Evolutionary conservation across 2,329 filamentous ascomycete species (phyloP).

Genomic region (Torrubiella hemipterigena): DNA sequence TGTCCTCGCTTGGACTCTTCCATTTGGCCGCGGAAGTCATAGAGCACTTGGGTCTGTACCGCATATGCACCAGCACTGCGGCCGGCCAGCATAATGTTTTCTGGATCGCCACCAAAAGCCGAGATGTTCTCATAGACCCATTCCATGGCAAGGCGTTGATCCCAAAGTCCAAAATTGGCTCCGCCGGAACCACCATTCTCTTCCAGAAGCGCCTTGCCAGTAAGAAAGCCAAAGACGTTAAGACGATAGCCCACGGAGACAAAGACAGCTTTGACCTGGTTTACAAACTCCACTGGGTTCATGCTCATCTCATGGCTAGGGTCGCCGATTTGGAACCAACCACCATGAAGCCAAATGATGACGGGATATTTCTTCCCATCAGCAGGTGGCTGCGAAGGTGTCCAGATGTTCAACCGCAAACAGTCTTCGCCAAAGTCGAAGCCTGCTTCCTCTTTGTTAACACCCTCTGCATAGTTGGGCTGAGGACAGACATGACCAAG

Average conservation of each 20-base stretch:
- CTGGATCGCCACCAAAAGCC: slow-evolving; percentile 30
- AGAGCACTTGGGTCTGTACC: slow-evolving; percentile 26
- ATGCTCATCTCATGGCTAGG: slow-evolving; percentile 27
- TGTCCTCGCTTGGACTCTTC: slow-evolving; percentile 7
- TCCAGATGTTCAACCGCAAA: slow-evolving; percentile 33
- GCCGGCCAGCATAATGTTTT: slow-evolving; percentile 31
- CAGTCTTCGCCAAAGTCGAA: slow-evolving; percentile 29
- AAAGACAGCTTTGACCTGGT: slow-evolving; percentile 24
- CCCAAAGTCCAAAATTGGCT: slow-evolving; percentile 30
- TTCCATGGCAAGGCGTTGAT: slow-evolving; percentile 35
- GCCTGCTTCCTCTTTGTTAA: slow-evolving; percentile 13
- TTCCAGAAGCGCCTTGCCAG: slow-evolving; percentile 21
- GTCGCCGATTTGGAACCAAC: slow-evolving; percentile 34
- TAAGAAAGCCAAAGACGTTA: slow-evolving; percentile 36
- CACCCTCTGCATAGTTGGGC: slow-evolving; percentile 15
- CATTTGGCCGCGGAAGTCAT: slow-evolving; percentile 18
- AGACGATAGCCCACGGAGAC: slow-evolving; percentile 35
- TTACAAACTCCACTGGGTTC: slow-evolving; percentile 30
- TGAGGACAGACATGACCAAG: slow-evolving; percentile 23
- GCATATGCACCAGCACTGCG: slow-evolving; percentile 31
- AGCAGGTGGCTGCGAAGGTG: slow-evolving; percentile 16
- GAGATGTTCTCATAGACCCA: slow-evolving; percentile 37
- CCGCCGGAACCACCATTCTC: slow-evolving; percentile 12
- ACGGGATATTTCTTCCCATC: slow-evolving; percentile 16
- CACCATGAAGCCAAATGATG: slow-evolving; percentile 27